A percentile compares a stretch with the other conserved stretches of the same genome.
Conservation (phyloP, 2,329 filamentous ascomycete genomes). For the Clonostachys byssicola region DNA sequence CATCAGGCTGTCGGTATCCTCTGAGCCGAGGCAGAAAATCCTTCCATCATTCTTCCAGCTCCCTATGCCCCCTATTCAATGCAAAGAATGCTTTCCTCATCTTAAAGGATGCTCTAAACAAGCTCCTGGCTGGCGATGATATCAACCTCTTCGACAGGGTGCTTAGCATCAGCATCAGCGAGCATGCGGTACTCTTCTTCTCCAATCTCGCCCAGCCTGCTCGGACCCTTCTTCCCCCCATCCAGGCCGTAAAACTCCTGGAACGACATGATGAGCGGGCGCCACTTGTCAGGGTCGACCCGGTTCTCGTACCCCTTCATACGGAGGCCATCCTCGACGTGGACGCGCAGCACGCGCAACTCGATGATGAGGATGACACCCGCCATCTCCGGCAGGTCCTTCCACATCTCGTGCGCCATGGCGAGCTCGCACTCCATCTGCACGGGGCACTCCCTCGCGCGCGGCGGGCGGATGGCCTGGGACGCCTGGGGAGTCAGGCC, state of each 20-base stretch:
- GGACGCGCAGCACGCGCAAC: conserved; percentile 25
- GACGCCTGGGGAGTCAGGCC: conserved; percentile 25
- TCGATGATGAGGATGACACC: conserved; percentile 24
- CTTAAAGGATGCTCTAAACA: too few relatives aligned
- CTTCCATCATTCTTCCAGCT: too few relatives aligned
- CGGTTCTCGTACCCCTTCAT: conserved; percentile 29
- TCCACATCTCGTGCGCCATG: conserved; percentile 19
- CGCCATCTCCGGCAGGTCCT: conserved; percentile 18
- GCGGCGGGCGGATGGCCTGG: conserved; percentile 20
- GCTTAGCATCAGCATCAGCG: not conserved
- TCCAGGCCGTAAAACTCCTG: conserved; percentile 33
- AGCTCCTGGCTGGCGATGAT: too few relatives aligned
- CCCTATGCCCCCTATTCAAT: too few relatives aligned
- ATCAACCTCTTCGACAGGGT: too few relatives aligned
- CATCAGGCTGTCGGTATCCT: too few relatives aligned
- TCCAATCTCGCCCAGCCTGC: conserved; percentile 14
- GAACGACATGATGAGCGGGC: conserved; percentile 37
- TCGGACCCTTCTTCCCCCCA: conserved; percentile 13
- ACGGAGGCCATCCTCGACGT: conserved; percentile 23
- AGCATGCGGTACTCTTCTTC: conserved; percentile 20
- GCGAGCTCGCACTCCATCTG: conserved; percentile 35
- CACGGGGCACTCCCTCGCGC: conserved; percentile 31
- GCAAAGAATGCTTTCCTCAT: too few relatives aligned
- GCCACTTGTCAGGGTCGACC: conserved; percentile 35
- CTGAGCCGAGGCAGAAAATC: too few relatives aligned